A percentile compares a stretch with the other conserved stretches of the same genome.
Conservation (phyloP, 75 land plant species). For the Isoetes taiwanensis region DNA sequence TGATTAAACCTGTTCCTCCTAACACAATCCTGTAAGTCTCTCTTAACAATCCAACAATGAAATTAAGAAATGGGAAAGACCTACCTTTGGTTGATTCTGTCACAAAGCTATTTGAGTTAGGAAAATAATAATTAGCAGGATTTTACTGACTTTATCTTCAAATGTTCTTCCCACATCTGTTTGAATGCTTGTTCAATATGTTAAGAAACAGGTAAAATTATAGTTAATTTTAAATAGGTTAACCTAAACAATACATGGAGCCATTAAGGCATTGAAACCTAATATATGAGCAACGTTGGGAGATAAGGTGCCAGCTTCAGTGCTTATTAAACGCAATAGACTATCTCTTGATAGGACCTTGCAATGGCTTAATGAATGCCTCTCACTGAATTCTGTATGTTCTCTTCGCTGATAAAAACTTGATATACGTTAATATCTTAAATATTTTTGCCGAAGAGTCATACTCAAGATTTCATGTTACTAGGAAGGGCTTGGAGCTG, state of each 20-base stretch:
- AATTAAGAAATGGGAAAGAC: no score
- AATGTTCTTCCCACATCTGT: neutral
- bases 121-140: neutral
- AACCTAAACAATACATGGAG: slow-evolving; percentile 72
- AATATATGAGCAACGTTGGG: slow-evolving; percentile 66
- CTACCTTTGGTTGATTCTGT: no score
- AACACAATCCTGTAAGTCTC: no score
- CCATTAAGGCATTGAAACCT: slow-evolving; percentile 59
- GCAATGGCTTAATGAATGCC: slow-evolving; percentile 87
- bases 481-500: slow-evolving; percentile 26
- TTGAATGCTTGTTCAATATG: neutral
- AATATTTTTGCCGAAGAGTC: neutral
- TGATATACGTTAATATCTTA: neutral
- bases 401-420: slow-evolving; percentile 6
- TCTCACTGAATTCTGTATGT: slow-evolving; percentile 38
- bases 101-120: slow-evolving; percentile 22
- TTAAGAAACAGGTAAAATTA: neutral
- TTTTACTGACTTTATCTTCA: neutral
- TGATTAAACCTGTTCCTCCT: no score
- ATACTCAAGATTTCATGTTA: neutral
- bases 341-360: slow-evolving; percentile 73
- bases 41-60: no score
- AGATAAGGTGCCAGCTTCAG: slow-evolving; percentile 88
- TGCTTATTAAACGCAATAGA: slow-evolving; percentile 55
- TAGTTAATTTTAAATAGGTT: slow-evolving; percentile 26